Evolutionary conservation across 2,329 filamentous ascomycete species (phyloP).

Genomic region (Arachnomyces sp.): DNA sequence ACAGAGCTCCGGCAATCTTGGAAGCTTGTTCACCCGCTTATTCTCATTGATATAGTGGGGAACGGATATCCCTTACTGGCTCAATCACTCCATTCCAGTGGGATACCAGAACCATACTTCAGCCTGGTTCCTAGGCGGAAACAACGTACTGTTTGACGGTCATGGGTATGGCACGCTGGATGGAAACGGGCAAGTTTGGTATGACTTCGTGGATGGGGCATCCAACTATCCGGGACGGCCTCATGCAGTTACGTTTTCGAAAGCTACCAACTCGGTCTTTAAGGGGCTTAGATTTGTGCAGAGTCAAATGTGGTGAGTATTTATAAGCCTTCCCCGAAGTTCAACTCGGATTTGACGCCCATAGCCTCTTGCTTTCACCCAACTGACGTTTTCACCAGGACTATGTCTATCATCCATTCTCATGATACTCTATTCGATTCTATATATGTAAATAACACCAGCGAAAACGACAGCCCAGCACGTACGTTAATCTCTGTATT

Average conservation of each 20-base stretch:
- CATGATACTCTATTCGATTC: constrained; percentile 41
- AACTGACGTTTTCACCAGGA: no score
- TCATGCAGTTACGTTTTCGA: constrained; percentile 19
- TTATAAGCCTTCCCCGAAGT: constrained; percentile 18
- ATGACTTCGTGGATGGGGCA: constrained; percentile 20
- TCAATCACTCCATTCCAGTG: constrained; percentile 39
- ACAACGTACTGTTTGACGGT: constrained; percentile 42
- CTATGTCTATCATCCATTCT: constrained; percentile 47
- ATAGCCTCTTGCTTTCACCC: no score
- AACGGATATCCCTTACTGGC: constrained; percentile 41
- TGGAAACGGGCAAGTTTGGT: constrained; percentile 41
- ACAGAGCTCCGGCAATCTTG: not conserved
- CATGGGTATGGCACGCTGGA: constrained; percentile 42
- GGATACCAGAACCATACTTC: constrained; percentile 46
- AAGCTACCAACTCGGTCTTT: constrained; percentile 12
- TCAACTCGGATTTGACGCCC: no score
- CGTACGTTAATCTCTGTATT: not conserved
- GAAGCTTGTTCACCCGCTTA: not conserved
- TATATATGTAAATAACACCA: constrained; percentile 46
- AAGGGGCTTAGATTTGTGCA: constrained; percentile 31
- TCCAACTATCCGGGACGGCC: constrained; percentile 27
- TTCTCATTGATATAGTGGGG: constrained; percentile 23
- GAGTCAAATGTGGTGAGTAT: constrained; percentile 58
- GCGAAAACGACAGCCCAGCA: not conserved
- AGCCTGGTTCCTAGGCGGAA: constrained; percentile 45